Conservation (phyloP, 1,284 basidiomycete genomes). For the Apiotrichum laibachii region DNA sequence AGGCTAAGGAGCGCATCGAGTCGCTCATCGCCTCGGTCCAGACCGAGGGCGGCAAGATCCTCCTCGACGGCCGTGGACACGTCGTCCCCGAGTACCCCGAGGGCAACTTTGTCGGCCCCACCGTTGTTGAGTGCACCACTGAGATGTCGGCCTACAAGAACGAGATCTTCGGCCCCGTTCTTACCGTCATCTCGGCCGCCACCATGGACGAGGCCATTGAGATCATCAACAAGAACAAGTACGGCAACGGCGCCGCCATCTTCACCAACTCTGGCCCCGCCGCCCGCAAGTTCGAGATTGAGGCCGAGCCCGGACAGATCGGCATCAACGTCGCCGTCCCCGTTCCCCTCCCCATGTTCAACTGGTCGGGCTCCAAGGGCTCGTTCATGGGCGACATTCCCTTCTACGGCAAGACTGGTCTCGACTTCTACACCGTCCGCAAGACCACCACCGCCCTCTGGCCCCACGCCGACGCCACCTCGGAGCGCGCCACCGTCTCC, state of each 20-base stretch:
- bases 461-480: constrained; percentile 44
- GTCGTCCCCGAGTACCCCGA: constrained; percentile 73
- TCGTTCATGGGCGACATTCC: constrained; percentile 83
- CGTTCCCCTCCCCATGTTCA: constrained; percentile 75
- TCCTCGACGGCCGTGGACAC: constrained; percentile 77
- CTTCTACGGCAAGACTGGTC: constrained; percentile 72
- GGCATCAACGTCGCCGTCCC: constrained; percentile 93
- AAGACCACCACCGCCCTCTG: constrained; percentile 45
- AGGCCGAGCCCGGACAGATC: constrained; percentile 87
- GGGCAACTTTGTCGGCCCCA: constrained; percentile 95
- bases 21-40: constrained; percentile 75
- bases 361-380: constrained; percentile 58
- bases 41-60: constrained; percentile 80
- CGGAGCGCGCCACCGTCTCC: constrained; percentile 33
- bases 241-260: constrained; percentile 89
- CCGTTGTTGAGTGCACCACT: constrained; percentile 77
- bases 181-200: constrained; percentile 75
- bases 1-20: constrained; percentile 75
- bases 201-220: constrained; percentile 87
- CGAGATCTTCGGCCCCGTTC: constrained; percentile 93
- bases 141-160: constrained; percentile 89
- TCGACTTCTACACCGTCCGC: constrained; percentile 46
- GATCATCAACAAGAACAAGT: constrained; percentile 83
- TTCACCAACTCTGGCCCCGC: constrained; percentile 97
- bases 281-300: constrained; percentile 85